phyloP scores from a whole-genome alignment of 768 basidiomycete genomes.

The Albatrellus ellisii region DNA sequence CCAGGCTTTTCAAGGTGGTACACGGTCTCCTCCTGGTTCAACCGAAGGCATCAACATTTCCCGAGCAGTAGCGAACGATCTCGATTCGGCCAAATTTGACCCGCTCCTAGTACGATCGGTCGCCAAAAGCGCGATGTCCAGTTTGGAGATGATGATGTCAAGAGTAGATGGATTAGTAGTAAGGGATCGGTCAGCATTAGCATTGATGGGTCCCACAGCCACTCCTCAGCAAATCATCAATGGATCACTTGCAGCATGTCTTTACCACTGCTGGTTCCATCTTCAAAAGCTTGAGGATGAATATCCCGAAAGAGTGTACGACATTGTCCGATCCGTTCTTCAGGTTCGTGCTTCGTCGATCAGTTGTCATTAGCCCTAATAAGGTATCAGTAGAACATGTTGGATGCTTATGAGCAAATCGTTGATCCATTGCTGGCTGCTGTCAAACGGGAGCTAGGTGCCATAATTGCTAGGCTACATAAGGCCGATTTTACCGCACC shows the following conservation, averaged over 20 bases:
- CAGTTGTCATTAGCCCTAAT: not conserved
- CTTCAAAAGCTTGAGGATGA: constrained; percentile 56
- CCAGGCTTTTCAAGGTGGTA: constrained; percentile 62
- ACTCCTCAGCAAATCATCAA: constrained; percentile 73
- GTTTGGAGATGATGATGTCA: constrained; percentile 54
- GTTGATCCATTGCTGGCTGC: constrained; percentile 50
- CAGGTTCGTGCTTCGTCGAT: constrained; percentile 29
- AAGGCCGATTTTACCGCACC: constrained; percentile 58
- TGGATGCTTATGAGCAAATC: constrained; percentile 37
- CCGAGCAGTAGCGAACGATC: constrained; percentile 74
- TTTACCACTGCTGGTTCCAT: constrained; percentile 66
- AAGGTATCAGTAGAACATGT: constrained; percentile 30
- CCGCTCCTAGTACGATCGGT: constrained; percentile 73
- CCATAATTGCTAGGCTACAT: constrained; percentile 75
- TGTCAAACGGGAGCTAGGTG: constrained; percentile 68
- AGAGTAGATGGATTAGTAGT: constrained; percentile 58
- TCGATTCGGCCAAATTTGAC: constrained; percentile 89
- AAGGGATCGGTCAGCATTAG: constrained; percentile 67
- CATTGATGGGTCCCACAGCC: constrained; percentile 61
- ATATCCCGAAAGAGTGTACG: constrained; percentile 45
- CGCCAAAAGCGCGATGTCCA: constrained; percentile 55
- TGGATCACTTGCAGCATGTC: constrained; percentile 60
- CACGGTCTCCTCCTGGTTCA: constrained; percentile 55
- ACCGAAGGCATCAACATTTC: constrained; percentile 70
- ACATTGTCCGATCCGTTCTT: constrained; percentile 40